Evolutionary conservation across 371 early-diverging fungal genomes (phyloP), one percentile per base, ranked within the genome.

Genomic region (Actinomortierella wolfii): DNA sequence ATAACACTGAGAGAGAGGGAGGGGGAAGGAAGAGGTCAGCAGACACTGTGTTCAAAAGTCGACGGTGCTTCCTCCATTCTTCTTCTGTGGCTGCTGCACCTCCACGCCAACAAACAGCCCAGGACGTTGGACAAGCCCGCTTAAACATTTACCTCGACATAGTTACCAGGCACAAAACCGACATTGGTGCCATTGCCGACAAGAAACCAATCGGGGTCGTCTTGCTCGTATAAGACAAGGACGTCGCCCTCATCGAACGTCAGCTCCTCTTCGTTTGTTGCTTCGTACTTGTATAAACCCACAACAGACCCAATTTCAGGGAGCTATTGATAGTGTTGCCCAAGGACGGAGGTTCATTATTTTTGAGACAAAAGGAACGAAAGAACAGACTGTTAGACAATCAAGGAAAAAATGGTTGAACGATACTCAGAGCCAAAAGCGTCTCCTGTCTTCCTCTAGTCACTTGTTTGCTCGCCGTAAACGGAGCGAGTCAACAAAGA

Each of bases 121-220:
- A 53, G 3, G 1, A 23, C 15, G 4, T 50, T 13, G 29, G 50
- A 24, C 15, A 24, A 5, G 15, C 11, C 24, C 6, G 3, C 23
- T n/a, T 15, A 1, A 23, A 57, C 50, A 26, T 61, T 78, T 64
- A 80, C 60, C 67, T 91, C 89, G 11, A 94, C 81, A 76, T 94
- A 94, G 56, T 87, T 87, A 59, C 84, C 81, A 49, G 94, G 94
- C 41, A 89, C 87, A 57, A 92, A 81, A 4, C 94, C 94, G 51
- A 83, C 83, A 1, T 79, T 63, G 45, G 80, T 81, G 21, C 67
- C 71, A 25, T 80, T 67, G 54, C 80, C 84, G 11, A 89, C 89
- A 63, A 91, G 81, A 66, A 78, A 85, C 94, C 94, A 94, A 67
- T 92, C 92, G 15, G 87, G 89, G 62, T 93, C 94, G 45, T 88